Evolutionary conservation across 345 rosid species (phyloP), one percentile per base, ranked within the genome.

Genomic region (Eucalyptus tenuipes): DNA sequence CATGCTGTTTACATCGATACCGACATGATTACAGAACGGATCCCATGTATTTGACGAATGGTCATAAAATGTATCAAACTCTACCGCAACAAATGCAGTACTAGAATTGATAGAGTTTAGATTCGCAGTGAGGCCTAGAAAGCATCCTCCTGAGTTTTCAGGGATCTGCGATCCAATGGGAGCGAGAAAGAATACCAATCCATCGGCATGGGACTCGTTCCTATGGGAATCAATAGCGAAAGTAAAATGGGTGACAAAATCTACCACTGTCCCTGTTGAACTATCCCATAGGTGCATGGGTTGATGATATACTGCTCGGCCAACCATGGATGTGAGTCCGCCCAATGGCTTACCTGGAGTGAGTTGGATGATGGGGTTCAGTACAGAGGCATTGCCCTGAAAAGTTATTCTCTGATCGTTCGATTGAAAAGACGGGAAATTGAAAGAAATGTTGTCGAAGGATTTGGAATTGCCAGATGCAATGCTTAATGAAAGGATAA

Each of bases 201-300:
- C 91, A 31, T 88, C 91, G 2, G 88, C 88, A 44, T 48, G 25
- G 20, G 7, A 1, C 0, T 68, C 2, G 8, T 47, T 13, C 7
- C 27, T 20, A 24, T 14, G 5, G 16, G 87, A 80, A 18, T 71
- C 16, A 3, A 91, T 81, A 7, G 24, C n/a, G 53, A 91, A 90
- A 24, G 91, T 88, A 66, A 91, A 91, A 18, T 86, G 84, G 24
- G 90, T 91, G 50, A 22, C 68, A 90, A 91, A 91, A 86, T 89
- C 89, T 53, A 91, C n/a, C 53, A 89, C 45, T 12, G 82, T 89
- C 48, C 90, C 84, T 2, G 89, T 53, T 31, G 81, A 86, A 22
- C 49, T 75, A 61, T 89, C 90, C 92, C 92, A 90, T 57, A 91
- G 88, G 49, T 24, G 92, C 89, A 89, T 27, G 12, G 91, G 89